These are phyloP conservation scores for Obelidium mucronatum DNA, from an alignment of 192 early-diverging fungal genomes.

Conservation along the genomic window DNA sequence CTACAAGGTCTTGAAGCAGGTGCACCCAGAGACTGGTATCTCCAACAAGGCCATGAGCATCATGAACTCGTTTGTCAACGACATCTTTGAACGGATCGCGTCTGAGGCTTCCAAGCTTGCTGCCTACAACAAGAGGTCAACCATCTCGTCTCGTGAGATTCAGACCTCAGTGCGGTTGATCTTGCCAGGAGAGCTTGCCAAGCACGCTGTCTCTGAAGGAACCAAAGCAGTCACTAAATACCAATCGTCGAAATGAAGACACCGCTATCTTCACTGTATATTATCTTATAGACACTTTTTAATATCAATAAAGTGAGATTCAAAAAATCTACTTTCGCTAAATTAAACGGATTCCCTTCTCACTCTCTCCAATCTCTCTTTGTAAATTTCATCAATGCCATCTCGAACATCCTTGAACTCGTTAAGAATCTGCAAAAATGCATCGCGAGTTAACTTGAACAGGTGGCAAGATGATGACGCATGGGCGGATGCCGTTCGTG, in stretches of 20 bases:
- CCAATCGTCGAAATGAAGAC: conserved; percentile 73
- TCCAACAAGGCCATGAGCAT: conserved; percentile 99
- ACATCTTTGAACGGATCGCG: conserved; percentile 98
- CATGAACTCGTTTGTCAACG: conserved; percentile 97
- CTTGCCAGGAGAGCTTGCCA: conserved; percentile 93
- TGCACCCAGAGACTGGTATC: conserved; percentile 98
- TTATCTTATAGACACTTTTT: not conserved
- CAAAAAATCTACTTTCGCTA: not conserved
- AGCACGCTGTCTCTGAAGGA: conserved; percentile 97
- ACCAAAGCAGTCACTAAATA: conserved; percentile 99
- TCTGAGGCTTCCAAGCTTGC: conserved; percentile 69
- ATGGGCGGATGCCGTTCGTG: conserved; percentile 37
- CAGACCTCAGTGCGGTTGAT: conserved; percentile 81
- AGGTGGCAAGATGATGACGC: conserved; percentile 18
- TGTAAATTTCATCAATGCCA: conserved; percentile 35
- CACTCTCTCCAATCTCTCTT: conserved; percentile 44
- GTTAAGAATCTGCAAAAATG: conserved; percentile 17
- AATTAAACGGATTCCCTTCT: not conserved
- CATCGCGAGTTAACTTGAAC: conserved; percentile 15
- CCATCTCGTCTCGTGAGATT: conserved; percentile 96
- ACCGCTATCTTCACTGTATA: not conserved
- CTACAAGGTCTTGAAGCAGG: conserved; percentile 98
- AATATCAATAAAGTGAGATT: not conserved
- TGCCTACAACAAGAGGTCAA: conserved; percentile 94
- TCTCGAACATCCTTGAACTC: conserved; percentile 42